Base-by-base conservation (phyloP, 1,284 basidiomycete genomes). In the Ceraceosorus guamensis region DNA sequence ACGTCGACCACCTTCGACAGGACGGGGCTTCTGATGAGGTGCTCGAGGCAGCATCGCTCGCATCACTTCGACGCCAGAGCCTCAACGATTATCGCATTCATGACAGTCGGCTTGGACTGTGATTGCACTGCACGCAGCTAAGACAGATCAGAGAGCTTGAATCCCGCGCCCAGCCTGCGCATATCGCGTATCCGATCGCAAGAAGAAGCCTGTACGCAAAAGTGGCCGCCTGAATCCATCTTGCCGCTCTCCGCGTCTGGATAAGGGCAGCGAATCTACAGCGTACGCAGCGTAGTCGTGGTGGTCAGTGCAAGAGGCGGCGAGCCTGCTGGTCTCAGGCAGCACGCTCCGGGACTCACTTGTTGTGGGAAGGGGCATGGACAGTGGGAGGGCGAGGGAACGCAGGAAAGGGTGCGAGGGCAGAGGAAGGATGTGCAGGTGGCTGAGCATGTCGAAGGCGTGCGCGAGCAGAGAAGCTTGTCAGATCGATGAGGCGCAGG, bases 281-380 rank as follows among this genome's bases (percentile, higher is more conserved):
- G 39, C 10, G 10, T 10, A 16, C 10, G 39, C 39, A 43, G 10
- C 39, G 10, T 43, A 10, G 39, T 10, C 39, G 10, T 43, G 39
- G 39, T 43, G n/a, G 16, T 18, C 30, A 16, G 30, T 10, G 46
- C 46, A 48, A 13, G 32, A 10, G 30, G 46, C 32, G 44, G 31
- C 44, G 8, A 11, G 39, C n/a, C n/a, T n/a, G n/a, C n/a, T n/a
- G n/a, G n/a, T n/a, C n/a, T n/a, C n/a, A n/a, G n/a, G n/a, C n/a
- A n/a, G n/a, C n/a, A n/a, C n/a, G n/a, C n/a, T n/a, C 48, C 6
- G 16, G 18, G 32, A 11, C 48, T 50, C 48, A 59, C 47, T 45
- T 59, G 59, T 31, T 71, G 68, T 18, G 63, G 66, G 50, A 71
- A 68, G 3, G 69, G 69, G 35, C 69, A 71, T 30, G 69, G 69